phyloP scores from a whole-genome alignment of 2,329 filamentous ascomycete species.

The Nemania sp. region DNA sequence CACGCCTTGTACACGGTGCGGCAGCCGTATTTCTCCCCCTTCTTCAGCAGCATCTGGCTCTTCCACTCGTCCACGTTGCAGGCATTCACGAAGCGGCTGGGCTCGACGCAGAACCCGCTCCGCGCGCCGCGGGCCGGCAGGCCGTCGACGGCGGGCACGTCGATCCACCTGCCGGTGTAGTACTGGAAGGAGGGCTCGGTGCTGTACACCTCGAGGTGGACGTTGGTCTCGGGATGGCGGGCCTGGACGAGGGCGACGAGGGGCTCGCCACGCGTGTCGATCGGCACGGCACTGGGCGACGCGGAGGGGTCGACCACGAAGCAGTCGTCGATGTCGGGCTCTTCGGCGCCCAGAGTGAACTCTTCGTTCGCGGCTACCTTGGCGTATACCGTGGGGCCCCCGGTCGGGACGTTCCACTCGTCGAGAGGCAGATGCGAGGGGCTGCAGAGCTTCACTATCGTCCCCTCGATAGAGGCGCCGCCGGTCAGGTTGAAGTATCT shows the following conservation, averaged over 20 bases:
- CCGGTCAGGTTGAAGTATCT: conserved; percentile 70
- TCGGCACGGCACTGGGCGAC: conserved; percentile 61
- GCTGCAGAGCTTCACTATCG: conserved; percentile 68
- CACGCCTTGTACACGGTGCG: conserved; percentile 85
- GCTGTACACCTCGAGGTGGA: conserved; percentile 85
- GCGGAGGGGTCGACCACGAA: conserved; percentile 70
- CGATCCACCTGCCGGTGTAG: conserved; percentile 86
- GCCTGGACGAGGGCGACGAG: conserved; percentile 72
- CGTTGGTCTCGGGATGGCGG: conserved; percentile 71
- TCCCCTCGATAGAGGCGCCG: conserved; percentile 57
- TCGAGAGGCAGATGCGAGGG: conserved; percentile 75
- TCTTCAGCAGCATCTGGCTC: conserved; percentile 78
- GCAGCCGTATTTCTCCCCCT: conserved; percentile 80
- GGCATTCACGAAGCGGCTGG: conserved; percentile 88
- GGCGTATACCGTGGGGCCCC: conserved; percentile 66
- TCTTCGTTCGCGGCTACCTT: conserved; percentile 66
- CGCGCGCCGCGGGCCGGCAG: conserved; percentile 67
- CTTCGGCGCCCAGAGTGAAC: conserved; percentile 72
- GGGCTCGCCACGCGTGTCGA: conserved; percentile 67
- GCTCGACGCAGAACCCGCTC: conserved; percentile 89
- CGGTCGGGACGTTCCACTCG: conserved; percentile 72
- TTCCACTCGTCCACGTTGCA: conserved; percentile 81
- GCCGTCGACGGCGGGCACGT: conserved; percentile 70
- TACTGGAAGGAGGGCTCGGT: conserved; percentile 98
- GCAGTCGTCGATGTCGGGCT: conserved; percentile 86